These are phyloP conservation scores for Suillus subaureus DNA, from an alignment of 768 basidiomycete genomes.

Conservation along the genomic window DNA sequence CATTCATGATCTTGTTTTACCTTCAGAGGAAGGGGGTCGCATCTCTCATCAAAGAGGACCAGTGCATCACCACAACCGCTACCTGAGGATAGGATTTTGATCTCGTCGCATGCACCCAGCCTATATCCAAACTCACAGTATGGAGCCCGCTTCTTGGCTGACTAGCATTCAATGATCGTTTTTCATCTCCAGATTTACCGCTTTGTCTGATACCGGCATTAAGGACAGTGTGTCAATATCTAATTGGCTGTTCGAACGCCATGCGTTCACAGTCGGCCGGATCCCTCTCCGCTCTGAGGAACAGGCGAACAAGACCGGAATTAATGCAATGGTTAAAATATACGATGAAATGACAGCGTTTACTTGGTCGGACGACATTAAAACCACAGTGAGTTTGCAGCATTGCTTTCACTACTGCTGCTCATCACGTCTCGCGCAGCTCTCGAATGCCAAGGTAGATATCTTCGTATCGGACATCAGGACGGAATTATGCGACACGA, in stretches of 20 bases:
- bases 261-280: background rate
- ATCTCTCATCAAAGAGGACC: background rate
- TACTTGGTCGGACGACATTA: background rate
- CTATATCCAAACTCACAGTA: background rate
- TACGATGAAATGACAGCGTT: constrained; percentile 7
- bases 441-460: background rate
- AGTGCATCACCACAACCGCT: background rate
- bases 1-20: background rate
- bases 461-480: background rate
- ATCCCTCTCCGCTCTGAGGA: background rate
- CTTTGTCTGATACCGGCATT: background rate
- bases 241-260: constrained; percentile 6
- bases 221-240: background rate
- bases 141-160: background rate
- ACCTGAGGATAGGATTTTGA: background rate
- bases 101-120: background rate
- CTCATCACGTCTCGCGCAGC: background rate
- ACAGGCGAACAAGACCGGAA: background rate
- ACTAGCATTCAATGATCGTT: background rate
- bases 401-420: background rate
- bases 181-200: background rate
- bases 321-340: background rate
- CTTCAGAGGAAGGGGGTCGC: background rate
- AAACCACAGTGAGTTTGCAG: background rate
- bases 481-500: background rate